A percentile compares a stretch with the other conserved stretches of the same genome.
phyloP scores from a whole-genome alignment of 805 yeast genomes.

The Saturnispora dispora region DNA sequence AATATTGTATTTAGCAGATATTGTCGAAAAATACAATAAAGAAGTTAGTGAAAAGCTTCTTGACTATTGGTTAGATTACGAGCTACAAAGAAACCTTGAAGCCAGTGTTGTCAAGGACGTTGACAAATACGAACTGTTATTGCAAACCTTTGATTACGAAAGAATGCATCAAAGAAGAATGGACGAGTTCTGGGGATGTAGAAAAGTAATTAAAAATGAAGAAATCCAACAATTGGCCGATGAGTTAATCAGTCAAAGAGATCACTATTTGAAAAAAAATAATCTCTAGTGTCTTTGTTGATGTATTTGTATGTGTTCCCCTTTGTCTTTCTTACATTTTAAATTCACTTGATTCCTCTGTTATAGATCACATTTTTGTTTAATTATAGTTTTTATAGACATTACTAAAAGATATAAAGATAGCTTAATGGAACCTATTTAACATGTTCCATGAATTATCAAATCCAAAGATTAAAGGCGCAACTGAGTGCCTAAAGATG shows the following conservation, averaged over 20 bases:
- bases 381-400: not conserved
- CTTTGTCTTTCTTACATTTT: not conserved
- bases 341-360: not conserved
- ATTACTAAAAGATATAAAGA: not conserved
- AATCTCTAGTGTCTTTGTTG: not conserved
- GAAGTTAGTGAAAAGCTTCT: conserved; percentile 54
- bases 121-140: conserved; percentile 81
- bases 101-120: conserved; percentile 89
- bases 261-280: conserved; percentile 28
- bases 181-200: conserved; percentile 59
- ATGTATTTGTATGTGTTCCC: not conserved
- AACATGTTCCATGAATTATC: conserved; percentile 55
- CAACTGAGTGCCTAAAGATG: conserved; percentile 69
- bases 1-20: conserved; percentile 51
- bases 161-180: conserved; percentile 52
- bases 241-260: conserved; percentile 42
- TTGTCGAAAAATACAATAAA: conserved; percentile 58
- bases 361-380: not conserved
- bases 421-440: conserved; percentile 19
- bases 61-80: conserved; percentile 83
- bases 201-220: conserved; percentile 52
- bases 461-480: conserved; percentile 78
- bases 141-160: conserved; percentile 81
- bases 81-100: conserved; percentile 69
- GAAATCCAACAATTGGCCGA: conserved; percentile 67